Evolutionary conservation across 768 basidiomycete genomes (phyloP), one percentile per base, ranked within the genome.

Genomic region (Mycena alexandri): DNA sequence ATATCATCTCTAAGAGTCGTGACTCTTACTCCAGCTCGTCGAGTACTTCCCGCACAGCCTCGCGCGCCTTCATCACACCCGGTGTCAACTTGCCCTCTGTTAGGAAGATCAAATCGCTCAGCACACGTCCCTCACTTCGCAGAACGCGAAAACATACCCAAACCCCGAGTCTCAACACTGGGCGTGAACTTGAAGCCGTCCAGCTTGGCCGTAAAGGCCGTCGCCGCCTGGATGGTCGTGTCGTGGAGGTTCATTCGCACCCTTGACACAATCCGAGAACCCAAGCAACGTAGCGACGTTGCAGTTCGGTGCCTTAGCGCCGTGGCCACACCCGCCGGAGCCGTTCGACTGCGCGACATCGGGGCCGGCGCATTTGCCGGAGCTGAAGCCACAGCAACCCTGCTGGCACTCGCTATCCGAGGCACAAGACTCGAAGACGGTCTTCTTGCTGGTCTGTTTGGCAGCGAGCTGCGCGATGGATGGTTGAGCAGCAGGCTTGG

Each of bases 321-420:
- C 63, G 22, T 29, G 42, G 53, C 63, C 63, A 33, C 63, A 64
- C 29, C 63, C 63, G 33, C 63, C 63, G 33, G 63, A 64, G 33
- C 63, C 63, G 51, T 64, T 64, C 33, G 63, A 46, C 44, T 64
- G 63, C 36, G 63, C 63, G 24, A 64, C 63, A 34, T 53, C 63
- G 42, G 63, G 63, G 54, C 63, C 63, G 34, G 63, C 63, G 44
- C 63, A 64, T 46, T 64, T 64, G 36, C 63, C 63, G 43, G 51
- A 43, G 63, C n/a, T 34, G 54, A 64, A 64, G 24, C 63, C 63
- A 29, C 63, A 64, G 63, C 63, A 57, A 24, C 54, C 63, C 47
- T 64, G 54, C 36, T 64, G 63, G 54, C 63, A 64, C n/a, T 64
- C 44, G 43, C 43, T 47, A 36, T 64, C 63, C 36, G 44, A 24